Evolutionary conservation across 495 filamentous ascomycete genomes (phyloP).

Genomic region (Tuber magnatum): DNA sequence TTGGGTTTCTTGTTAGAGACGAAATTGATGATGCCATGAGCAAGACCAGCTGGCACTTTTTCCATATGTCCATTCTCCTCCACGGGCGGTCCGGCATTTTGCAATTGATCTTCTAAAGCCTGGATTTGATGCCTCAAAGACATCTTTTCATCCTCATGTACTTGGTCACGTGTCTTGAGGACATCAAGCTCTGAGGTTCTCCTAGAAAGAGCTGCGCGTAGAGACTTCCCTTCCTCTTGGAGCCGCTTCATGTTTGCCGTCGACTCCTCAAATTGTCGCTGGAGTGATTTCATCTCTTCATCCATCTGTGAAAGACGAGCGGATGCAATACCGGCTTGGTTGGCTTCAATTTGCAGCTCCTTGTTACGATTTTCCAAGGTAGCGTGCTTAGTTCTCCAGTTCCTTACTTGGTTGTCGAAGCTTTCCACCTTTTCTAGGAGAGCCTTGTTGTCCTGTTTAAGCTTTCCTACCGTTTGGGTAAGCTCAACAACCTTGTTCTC

Average conservation of each 20-base stretch:
- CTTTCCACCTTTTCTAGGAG: slow-evolving; percentile 84
- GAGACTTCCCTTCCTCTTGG: slow-evolving; percentile 78
- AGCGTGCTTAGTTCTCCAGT: slow-evolving; percentile 85
- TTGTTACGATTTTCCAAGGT: slow-evolving; percentile 82
- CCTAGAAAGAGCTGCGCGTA: slow-evolving; percentile 68
- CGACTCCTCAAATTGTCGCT: slow-evolving; percentile 77
- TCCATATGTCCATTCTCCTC: slow-evolving; percentile 68
- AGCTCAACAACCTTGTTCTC: slow-evolving; percentile 99
- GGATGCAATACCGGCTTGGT: slow-evolving; percentile 91
- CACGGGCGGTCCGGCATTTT: slow-evolving; percentile 67
- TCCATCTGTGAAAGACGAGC: slow-evolving; percentile 83
- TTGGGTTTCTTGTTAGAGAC: slow-evolving; percentile 97
- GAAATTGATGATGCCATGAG: slow-evolving; percentile 83
- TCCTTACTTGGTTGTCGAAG: slow-evolving; percentile 91
- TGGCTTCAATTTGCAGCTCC: slow-evolving; percentile 91
- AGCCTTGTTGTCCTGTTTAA: slow-evolving; percentile 88
- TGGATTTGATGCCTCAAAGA: slow-evolving; percentile 76
- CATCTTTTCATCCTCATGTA: slow-evolving; percentile 73
- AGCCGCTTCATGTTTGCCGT: slow-evolving; percentile 80
- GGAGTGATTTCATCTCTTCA: slow-evolving; percentile 87
- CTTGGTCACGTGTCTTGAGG: slow-evolving; percentile 59
- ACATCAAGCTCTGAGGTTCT: slow-evolving; percentile 71
- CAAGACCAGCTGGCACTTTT: slow-evolving; percentile 69
- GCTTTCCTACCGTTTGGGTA: slow-evolving; percentile 82
- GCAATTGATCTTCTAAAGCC: slow-evolving; percentile 87